A percentile compares a stretch with the other conserved stretches of the same genome.
These are phyloP conservation scores for Trichoderma citrinoviride DNA, from an alignment of 2,329 filamentous ascomycete genomes.

Conservation along the genomic window DNA sequence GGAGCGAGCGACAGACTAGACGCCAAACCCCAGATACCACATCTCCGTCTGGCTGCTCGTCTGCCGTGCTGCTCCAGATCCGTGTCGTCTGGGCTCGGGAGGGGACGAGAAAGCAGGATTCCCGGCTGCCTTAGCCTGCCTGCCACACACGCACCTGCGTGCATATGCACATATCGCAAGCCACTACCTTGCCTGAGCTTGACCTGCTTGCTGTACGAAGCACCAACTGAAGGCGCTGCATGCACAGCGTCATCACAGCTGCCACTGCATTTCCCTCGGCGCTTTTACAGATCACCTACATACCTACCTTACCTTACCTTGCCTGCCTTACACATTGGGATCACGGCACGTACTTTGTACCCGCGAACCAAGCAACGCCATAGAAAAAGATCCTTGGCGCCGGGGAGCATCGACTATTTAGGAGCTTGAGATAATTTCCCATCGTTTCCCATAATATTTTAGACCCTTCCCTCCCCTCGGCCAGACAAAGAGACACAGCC, in stretches of 20 bases:
- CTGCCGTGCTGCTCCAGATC: background rate
- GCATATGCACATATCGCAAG: background rate
- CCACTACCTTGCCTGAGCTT: too few species aligned
- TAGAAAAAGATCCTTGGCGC: constrained; percentile 14
- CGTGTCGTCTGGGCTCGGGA: background rate
- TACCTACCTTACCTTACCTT: too few species aligned
- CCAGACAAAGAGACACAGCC: background rate
- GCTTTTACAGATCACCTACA: background rate
- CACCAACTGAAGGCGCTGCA: background rate
- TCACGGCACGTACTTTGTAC: constrained; percentile 5
- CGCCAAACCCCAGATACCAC: background rate
- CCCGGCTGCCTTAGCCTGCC: background rate
- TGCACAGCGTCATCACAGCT: constrained; percentile 15
- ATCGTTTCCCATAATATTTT: constrained; percentile 20
- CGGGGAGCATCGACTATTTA: constrained; percentile 16
- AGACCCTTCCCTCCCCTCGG: constrained; percentile 11
- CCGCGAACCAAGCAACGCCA: constrained; percentile 5
- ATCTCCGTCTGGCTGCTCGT: background rate
- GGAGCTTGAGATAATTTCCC: constrained; percentile 18
- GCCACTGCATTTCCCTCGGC: constrained; percentile 11
- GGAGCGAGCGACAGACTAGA: background rate
- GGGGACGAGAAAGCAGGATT: background rate
- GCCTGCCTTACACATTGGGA: background rate
- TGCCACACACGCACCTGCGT: constrained; percentile 4
- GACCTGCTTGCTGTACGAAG: too few species aligned